Evolutionary conservation across 2,329 filamentous ascomycete genomes (phyloP).

Genomic region (Magnaporthiopsis rhizophila): DNA sequence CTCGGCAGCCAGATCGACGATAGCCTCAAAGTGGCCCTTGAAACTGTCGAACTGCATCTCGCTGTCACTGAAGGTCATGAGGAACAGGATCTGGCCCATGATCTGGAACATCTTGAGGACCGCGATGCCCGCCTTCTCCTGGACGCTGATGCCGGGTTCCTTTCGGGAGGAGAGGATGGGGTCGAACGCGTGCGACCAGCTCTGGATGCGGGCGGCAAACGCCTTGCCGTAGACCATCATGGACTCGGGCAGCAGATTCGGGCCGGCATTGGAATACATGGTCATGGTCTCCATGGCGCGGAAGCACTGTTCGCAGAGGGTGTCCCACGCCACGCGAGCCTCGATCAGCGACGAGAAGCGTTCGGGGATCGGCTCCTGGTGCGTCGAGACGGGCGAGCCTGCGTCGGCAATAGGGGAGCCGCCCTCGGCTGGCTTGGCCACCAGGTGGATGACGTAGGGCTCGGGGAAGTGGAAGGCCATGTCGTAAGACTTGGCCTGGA

Average conservation of each 20-base stretch:
- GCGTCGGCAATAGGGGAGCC: slow-evolving; percentile 28
- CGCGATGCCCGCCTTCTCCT: slow-evolving; percentile 52
- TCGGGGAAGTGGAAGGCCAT: slow-evolving; percentile 61
- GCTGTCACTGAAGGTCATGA: slow-evolving; percentile 51
- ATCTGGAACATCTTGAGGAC: slow-evolving; percentile 56
- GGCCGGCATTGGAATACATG: slow-evolving; percentile 36
- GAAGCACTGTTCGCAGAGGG: slow-evolving; percentile 46
- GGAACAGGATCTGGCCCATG: slow-evolving; percentile 48
- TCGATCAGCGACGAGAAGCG: slow-evolving; percentile 43
- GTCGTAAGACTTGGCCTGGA: slow-evolving; percentile 60
- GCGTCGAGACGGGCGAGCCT: slow-evolving; percentile 31
- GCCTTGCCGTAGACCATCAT: slow-evolving; percentile 38
- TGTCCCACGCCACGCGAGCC: slow-evolving; percentile 49
- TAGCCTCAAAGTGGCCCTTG: slow-evolving; percentile 40
- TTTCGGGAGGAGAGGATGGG: slow-evolving; percentile 42
- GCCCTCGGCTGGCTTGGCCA: slow-evolving; percentile 15
- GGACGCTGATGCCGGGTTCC: slow-evolving; percentile 38
- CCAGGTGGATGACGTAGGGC: slow-evolving; percentile 49
- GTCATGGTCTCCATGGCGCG: slow-evolving; percentile 51
- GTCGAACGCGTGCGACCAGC: slow-evolving; percentile 50
- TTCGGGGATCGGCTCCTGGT: slow-evolving; percentile 30
- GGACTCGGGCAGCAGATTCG: slow-evolving; percentile 42
- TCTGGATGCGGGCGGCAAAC: slow-evolving; percentile 41
- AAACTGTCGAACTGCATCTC: slow-evolving; percentile 53
- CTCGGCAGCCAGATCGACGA: slow-evolving; percentile 50